Evolutionary conservation across 1,284 basidiomycete genomes (phyloP), one percentile per base, ranked within the genome.

Genomic region (Ustilago loliicola): DNA sequence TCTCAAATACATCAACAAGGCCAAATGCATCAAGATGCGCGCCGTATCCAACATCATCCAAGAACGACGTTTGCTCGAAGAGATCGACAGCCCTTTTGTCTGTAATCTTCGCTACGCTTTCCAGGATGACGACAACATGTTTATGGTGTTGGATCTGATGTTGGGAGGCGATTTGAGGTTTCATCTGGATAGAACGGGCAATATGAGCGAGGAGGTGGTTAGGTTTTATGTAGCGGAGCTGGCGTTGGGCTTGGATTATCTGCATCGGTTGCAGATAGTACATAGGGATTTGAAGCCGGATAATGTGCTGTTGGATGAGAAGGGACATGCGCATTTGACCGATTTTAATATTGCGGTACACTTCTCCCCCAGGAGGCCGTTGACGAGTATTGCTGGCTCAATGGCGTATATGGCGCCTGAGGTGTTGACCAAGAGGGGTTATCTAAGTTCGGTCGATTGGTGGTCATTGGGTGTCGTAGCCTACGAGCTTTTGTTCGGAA

Each of bases 271-370:
- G 78, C 91, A 92, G 61, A 99, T 99, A 82, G 93, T 98, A 61
- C 96, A 99, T 87, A 79, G 81, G 17, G 80, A 82, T 57, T 87
- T 99, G 72, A 98, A 99, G 86, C 96, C 96, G 1, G 96, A 99
- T 87, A 98, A 99, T 86, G 93, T 99, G 76, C 90, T 99, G 13
- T 89, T 99, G 47, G 96, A 98, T 87, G 91, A 93, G 51, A 89
- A 90, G 80, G 96, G 96, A 0, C 96, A 99, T 85, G 96, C 94
- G 0, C 96, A 98, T 85, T 89, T 99, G 75, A 98, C 96, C 17
- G 96, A 98, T 88, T 97, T 99, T 88, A 99, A 99, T 86, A 95
- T 98, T 79, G 96, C 96, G 17, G 95, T 98, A 9, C 96, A 98
- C 87, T 98, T 94, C 86, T 95, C 95, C 8, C 92, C 94, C 64